Conservation (phyloP, 2,329 filamentous ascomycete species). For the Xylariaceae sp. region DNA sequence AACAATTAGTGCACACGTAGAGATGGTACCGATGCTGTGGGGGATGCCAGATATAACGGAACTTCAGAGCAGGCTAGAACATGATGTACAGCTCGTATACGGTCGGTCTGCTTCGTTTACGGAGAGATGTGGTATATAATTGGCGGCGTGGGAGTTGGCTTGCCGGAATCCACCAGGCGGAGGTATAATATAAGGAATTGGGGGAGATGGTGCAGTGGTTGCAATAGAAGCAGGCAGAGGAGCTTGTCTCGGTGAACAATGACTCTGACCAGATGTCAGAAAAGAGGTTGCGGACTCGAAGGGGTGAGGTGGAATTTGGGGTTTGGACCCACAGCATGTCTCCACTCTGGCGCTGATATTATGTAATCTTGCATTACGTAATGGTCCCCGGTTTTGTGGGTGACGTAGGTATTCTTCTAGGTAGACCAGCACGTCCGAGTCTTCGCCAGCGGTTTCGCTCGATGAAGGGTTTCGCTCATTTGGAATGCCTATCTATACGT, state of each 20-base stretch:
- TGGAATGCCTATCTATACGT: too few relatives aligned
- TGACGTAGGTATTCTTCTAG: too few relatives aligned
- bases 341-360: constrained; percentile 1
- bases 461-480: too few relatives aligned
- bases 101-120: constrained; percentile 14
- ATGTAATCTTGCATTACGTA: background rate
- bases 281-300: constrained; percentile 7
- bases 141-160: background rate
- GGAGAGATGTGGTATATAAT: background rate
- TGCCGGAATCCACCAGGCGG: constrained; percentile 4
- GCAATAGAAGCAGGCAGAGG: background rate
- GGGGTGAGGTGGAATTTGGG: constrained; percentile 13
- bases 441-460: too few relatives aligned
- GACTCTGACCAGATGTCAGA: constrained; percentile 16
- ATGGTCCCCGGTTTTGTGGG: too few relatives aligned
- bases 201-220: background rate
- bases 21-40: constrained; percentile 28
- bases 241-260: constrained; percentile 12
- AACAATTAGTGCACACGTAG: constrained; percentile 26
- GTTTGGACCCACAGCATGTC: constrained; percentile 3
- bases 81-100: constrained; percentile 24
- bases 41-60: constrained; percentile 19
- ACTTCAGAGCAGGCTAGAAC: constrained; percentile 26
- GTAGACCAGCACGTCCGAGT: too few relatives aligned
- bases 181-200: background rate